A percentile compares a stretch with the other conserved stretches of the same genome.
These are phyloP conservation scores for Neurospora sp. DNA, from an alignment of 495 filamentous ascomycete species.

Conservation along the genomic window DNA sequence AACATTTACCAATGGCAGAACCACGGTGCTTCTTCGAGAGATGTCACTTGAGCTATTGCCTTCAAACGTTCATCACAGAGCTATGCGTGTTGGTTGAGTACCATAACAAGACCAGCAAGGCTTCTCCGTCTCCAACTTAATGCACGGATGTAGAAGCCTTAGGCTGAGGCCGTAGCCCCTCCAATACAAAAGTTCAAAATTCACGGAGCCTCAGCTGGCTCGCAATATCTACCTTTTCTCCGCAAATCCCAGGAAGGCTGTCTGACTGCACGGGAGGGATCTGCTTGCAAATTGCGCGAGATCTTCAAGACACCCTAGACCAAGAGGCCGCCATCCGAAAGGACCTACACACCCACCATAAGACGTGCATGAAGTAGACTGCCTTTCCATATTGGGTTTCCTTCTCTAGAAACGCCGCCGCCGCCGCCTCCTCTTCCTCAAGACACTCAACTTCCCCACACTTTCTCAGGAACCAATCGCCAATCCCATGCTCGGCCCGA, in stretches of 20 bases:
- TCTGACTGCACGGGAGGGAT: background rate
- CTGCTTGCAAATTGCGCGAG: background rate
- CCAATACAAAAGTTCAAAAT: background rate
- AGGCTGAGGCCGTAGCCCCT: background rate
- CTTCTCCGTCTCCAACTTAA: background rate
- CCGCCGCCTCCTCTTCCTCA: background rate
- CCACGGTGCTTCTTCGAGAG: background rate
- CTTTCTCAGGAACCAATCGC: conserved; percentile 9
- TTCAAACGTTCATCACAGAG: background rate
- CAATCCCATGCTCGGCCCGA: conserved; percentile 20
- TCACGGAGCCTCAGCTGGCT: background rate
- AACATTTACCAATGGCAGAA: background rate
- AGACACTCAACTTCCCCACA: conserved; percentile 19
- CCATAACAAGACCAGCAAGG: background rate
- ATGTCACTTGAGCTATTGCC: background rate
- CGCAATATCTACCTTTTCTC: background rate
- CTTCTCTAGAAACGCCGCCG: background rate
- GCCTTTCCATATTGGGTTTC: background rate
- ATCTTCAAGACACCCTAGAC: background rate
- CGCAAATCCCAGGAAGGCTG: background rate
- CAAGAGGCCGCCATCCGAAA: background rate
- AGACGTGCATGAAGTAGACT: background rate
- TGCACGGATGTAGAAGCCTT: background rate
- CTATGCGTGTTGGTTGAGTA: background rate
- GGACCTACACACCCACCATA: background rate